Conservation (phyloP, 345 rosid species). For the Melaleuca alternifolia region DNA sequence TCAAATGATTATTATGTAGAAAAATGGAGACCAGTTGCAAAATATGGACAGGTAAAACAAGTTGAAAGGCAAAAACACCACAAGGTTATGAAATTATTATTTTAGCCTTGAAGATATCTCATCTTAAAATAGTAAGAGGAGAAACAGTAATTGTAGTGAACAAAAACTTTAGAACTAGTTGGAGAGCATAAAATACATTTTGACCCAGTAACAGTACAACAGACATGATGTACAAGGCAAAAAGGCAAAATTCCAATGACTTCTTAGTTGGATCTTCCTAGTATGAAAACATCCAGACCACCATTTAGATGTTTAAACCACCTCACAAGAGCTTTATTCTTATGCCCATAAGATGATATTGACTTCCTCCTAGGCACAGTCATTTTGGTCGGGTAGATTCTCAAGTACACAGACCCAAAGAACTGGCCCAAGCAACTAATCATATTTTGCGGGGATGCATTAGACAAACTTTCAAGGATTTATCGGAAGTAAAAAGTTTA, state of each 20-base stretch:
- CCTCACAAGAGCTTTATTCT: background rate
- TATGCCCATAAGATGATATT: background rate
- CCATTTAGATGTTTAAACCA: background rate
- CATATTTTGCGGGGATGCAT: background rate
- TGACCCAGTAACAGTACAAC: background rate
- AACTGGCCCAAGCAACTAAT: background rate
- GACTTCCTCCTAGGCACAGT: background rate
- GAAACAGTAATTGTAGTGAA: background rate
- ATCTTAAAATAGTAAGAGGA: background rate
- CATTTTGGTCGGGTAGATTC: background rate
- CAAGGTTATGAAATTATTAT: too few relatives aligned
- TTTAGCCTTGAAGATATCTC: background rate
- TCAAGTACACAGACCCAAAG: background rate
- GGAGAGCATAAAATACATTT: background rate
- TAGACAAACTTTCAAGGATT: background rate
- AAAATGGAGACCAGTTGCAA: too few relatives aligned
- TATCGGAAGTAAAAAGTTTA: background rate
- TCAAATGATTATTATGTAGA: too few relatives aligned
- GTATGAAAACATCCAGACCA: background rate
- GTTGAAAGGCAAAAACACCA: too few relatives aligned
- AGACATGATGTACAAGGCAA: background rate
- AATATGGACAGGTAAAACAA: too few relatives aligned
- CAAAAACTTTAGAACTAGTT: background rate
- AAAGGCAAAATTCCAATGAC: background rate
- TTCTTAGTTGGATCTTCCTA: background rate